Evolutionary conservation across 768 basidiomycete species (phyloP).

Genomic region (Tricholoma terreum): DNA sequence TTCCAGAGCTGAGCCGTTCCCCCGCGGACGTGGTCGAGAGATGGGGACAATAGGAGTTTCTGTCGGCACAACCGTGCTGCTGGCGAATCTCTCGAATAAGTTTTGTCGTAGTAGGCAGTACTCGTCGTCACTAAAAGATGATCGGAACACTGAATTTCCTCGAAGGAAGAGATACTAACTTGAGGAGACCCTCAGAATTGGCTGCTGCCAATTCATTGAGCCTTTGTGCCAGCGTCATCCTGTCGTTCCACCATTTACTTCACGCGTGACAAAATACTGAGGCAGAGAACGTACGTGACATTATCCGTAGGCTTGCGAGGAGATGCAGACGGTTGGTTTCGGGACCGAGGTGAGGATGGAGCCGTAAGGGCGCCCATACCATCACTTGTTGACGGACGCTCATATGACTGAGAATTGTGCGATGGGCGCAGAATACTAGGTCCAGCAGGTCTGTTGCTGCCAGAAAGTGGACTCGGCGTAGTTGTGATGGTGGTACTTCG

Average conservation of each 20-base stretch:
- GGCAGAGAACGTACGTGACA: constrained; percentile 48
- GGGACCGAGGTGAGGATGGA: constrained; percentile 15
- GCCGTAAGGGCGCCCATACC: constrained; percentile 13
- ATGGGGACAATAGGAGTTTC: constrained; percentile 64
- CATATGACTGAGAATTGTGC: constrained; percentile 20
- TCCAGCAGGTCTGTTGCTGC: constrained; percentile 19
- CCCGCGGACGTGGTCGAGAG: constrained; percentile 33
- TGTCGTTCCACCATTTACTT: constrained; percentile 26
- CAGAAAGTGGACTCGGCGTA: constrained; percentile 26
- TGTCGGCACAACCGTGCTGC: constrained; percentile 51
- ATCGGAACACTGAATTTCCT: neutral
- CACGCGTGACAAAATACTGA: constrained; percentile 4
- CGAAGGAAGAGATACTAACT: constrained; percentile 40
- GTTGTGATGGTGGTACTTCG: constrained; percentile 7
- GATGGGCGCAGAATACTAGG: constrained; percentile 25
- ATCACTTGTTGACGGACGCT: constrained; percentile 7
- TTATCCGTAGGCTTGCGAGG: constrained; percentile 41
- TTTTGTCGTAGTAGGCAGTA: constrained; percentile 82
- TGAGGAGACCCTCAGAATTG: constrained; percentile 75
- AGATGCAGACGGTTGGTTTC: constrained; percentile 17
- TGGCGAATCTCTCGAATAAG: constrained; percentile 77
- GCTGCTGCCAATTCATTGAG: constrained; percentile 78
- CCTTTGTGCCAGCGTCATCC: constrained; percentile 74
- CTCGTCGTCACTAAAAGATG: constrained; percentile 67
- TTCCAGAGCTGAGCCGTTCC: constrained; percentile 24